A percentile compares a stretch with the other conserved stretches of the same genome.
Conservation (phyloP, 1,284 basidiomycete genomes). For the Entoloma clypeatum region DNA sequence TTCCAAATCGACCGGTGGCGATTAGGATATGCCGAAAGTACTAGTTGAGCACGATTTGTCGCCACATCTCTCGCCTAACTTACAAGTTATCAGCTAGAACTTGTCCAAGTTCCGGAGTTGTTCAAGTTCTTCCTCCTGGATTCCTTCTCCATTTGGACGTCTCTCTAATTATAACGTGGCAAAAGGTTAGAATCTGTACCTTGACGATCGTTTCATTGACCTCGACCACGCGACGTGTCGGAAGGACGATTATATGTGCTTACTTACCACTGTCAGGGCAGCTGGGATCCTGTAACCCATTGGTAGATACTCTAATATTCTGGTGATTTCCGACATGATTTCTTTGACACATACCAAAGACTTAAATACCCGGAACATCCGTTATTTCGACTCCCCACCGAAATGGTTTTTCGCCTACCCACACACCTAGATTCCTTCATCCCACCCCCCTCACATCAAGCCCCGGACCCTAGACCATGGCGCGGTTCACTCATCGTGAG, state of each 20-base stretch:
- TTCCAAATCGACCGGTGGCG: no score
- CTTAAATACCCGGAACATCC: conserved; percentile 33
- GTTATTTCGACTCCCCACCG: conserved; percentile 29
- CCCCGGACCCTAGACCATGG: conserved; percentile 44
- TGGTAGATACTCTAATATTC: conserved; percentile 19
- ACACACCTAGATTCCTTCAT: conserved; percentile 55
- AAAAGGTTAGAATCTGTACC: conserved; percentile 24
- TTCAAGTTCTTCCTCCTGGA: conserved; percentile 10
- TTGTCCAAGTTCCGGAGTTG: background rate
- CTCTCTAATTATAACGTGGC: conserved; percentile 2
- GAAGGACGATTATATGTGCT: conserved; percentile 20
- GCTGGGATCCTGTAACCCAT: conserved; percentile 21
- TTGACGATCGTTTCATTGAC: conserved; percentile 31
- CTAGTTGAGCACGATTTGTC: no score
- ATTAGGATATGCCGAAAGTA: no score
- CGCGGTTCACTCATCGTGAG: conserved; percentile 48
- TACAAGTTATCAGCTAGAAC: no score
- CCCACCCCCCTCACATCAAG: conserved; percentile 47
- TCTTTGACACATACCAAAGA: conserved; percentile 22
- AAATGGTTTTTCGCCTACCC: conserved; percentile 59
- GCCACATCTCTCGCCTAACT: no score
- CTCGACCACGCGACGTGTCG: conserved; percentile 29
- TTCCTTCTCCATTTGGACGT: conserved; percentile 13
- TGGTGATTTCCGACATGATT: conserved; percentile 21
- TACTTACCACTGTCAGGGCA: conserved; percentile 11